A percentile compares a stretch with the other conserved stretches of the same genome.
Conservation (phyloP, 148 eudicot genomes). For the Chenopodium berlandieri region DNA sequence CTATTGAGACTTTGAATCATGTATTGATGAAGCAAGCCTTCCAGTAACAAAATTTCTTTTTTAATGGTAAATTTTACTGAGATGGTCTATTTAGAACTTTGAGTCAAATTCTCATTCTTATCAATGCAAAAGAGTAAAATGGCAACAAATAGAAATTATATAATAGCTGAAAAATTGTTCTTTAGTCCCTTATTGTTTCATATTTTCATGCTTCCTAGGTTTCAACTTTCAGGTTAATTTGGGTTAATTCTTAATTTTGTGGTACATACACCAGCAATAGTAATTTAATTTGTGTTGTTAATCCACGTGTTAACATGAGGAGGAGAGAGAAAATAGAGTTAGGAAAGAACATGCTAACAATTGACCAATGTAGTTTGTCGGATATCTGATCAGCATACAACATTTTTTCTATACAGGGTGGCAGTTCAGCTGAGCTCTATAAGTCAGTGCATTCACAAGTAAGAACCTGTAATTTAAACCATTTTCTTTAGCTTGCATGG, state of each 20-base stretch:
- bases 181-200: not conserved
- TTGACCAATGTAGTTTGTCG: not conserved
- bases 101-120: not conserved
- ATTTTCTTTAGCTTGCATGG: not conserved
- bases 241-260: not conserved
- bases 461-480: constrained; percentile 23
- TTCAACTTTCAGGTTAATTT: not conserved
- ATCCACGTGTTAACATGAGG: not conserved
- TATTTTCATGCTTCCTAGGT: not conserved
- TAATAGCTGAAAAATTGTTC: not conserved
- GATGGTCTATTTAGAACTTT: not conserved
- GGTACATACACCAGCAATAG: not conserved
- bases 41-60: too few relatives aligned
- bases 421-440: constrained; percentile 77
- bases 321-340: not conserved
- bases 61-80: not conserved
- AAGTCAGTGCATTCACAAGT: constrained; percentile 93
- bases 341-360: not conserved
- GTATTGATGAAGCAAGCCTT: not conserved
- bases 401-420: constrained; percentile 56
- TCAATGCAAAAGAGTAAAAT: not conserved
- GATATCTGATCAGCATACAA: not conserved
- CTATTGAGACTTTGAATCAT: not conserved
- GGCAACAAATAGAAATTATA: too few relatives aligned
- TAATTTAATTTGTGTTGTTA: not conserved